Evolutionary conservation across 495 filamentous ascomycete species (phyloP), one percentile per base, ranked within the genome.

Genomic region (Podospora bellae-mahoneyi): DNA sequence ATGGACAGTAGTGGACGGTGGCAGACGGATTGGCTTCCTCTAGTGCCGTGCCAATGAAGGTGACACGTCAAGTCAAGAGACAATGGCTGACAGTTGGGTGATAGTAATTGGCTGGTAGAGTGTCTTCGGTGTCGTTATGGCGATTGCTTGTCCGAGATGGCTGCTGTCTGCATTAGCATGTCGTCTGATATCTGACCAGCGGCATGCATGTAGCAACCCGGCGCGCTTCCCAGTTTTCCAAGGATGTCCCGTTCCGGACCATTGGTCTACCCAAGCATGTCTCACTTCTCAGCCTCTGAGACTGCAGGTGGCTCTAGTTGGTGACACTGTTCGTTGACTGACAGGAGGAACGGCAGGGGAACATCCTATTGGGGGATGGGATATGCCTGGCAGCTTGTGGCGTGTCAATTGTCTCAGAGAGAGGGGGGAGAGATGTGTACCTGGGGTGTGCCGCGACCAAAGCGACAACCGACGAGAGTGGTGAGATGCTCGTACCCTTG

Each of bases 251-350:
- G 13, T 48, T 48, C 39, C 39, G 15, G 15, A 10, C 39, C 39
- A 48, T 48, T 48, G 39, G 39, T 48, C 39, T 48, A 10, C 15
- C 39, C 39, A 48, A 48, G 39, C 39, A 48, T 48, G 39, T 48
- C 39, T 48, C 39, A 48, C 39, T 48, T 58, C 10, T 58, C 55
- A 58, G n/a, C 55, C n/a, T 58, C 55, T 58, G 55, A 19, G 55
- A 26, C 55, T 26, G 55, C 55, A 58, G 55, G 55, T 20, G 55
- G 55, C 23, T 58, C 23, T 23, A 26, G 55, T 58, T 58, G 55
- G 55, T 58, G 55, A 58, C 23, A 58, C 23, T 19, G n/a, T 58
- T 18, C 9, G 55, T 58, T 19, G 55, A 58, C 55, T 58, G 55
- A 58, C 55, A 58, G 23, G 13, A 20, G 23, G 23, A 58, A 58